Conservation (phyloP, 2,329 filamentous ascomycete species). For the Venturia nashicola region DNA sequence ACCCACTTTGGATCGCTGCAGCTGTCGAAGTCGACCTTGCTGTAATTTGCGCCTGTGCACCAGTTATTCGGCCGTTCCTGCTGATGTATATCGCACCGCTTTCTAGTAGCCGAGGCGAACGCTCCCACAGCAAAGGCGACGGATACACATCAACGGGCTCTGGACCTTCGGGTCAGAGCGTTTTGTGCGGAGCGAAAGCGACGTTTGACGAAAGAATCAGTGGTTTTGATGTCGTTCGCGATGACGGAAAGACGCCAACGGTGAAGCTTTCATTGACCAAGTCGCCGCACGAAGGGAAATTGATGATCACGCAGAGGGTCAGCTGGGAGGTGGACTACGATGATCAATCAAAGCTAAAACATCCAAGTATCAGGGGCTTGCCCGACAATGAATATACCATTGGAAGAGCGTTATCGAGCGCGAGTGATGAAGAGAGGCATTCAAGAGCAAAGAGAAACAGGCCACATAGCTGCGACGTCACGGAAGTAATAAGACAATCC, state of each 20-base stretch:
- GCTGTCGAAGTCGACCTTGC: constrained; percentile 34
- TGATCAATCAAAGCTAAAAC: background rate
- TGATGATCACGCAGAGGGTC: background rate
- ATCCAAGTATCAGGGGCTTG: too few species aligned
- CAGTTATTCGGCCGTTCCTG: constrained; percentile 8
- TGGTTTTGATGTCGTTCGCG: background rate
- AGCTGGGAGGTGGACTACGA: background rate
- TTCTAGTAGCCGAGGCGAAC: background rate
- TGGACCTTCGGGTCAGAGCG: background rate
- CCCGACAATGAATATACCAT: background rate
- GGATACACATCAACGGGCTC: background rate
- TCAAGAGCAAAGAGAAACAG: background rate
- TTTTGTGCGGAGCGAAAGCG: background rate
- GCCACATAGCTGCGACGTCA: background rate
- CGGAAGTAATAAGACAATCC: background rate
- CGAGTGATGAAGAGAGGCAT: background rate
- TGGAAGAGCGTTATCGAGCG: background rate
- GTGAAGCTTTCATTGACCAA: background rate
- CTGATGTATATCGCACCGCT: background rate
- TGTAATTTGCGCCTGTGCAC: constrained; percentile 20
- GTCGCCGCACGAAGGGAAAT: background rate
- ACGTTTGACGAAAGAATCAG: background rate
- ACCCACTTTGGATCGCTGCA: constrained; percentile 34
- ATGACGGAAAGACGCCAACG: background rate
- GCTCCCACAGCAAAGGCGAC: background rate